These are phyloP conservation scores for Xylaria sp. DNA, from an alignment of 495 filamentous ascomycete species.

Conservation along the genomic window DNA sequence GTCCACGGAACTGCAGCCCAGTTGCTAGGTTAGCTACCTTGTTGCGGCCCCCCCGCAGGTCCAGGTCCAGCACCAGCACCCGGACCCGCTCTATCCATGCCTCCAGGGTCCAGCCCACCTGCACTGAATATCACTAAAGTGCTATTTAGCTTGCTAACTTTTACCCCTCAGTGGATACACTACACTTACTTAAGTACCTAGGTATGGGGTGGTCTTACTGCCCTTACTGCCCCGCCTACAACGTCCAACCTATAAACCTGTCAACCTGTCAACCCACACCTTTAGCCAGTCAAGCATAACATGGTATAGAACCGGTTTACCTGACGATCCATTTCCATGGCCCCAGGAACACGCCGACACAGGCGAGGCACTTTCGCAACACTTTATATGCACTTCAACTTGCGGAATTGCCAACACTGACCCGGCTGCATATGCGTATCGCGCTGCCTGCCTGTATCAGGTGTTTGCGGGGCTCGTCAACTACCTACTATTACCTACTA, in stretches of 20 bases:
- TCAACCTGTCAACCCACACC: neutral
- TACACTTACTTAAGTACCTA: no score
- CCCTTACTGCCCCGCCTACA: neutral
- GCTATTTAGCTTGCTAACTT: neutral
- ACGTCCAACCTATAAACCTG: neutral
- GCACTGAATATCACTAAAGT: neutral
- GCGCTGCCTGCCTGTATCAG: neutral
- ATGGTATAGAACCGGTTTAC: neutral
- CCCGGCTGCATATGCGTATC: neutral
- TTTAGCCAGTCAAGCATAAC: neutral
- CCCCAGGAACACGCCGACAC: conserved; percentile 13
- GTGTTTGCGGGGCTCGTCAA: neutral
- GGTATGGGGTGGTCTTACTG: neutral
- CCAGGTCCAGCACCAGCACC: no score
- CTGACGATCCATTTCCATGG: conserved; percentile 9
- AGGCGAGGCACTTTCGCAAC: neutral
- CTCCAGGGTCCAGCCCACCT: neutral
- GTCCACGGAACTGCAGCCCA: conserved; percentile 1
- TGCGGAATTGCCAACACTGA: neutral
- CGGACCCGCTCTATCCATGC: neutral
- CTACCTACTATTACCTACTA: no score
- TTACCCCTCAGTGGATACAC: conserved; percentile 26
- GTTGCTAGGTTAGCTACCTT: no score
- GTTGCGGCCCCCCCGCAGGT: no score
- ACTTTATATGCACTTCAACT: neutral